Conservation (phyloP, 306 rosid species). For the Arachis stenosperma region DNA sequence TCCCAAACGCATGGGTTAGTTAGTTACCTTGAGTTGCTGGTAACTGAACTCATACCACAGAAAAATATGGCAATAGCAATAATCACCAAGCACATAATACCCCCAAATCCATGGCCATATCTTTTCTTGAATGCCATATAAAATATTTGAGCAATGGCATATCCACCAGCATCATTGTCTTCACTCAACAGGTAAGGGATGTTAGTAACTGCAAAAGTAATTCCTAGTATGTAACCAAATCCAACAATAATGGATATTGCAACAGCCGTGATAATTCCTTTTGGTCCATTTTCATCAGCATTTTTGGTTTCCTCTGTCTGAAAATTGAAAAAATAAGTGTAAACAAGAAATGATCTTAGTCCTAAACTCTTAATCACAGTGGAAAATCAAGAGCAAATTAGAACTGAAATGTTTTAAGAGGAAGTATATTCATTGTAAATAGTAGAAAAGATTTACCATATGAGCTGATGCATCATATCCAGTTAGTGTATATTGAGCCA, state of each 20-base stretch:
- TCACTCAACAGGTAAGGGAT: conserved; percentile 73
- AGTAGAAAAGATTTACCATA: conserved; percentile 60
- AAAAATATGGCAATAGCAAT: conserved; percentile 90
- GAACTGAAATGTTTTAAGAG: background rate
- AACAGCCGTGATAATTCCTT: conserved; percentile 91
- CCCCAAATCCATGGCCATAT: conserved; percentile 91
- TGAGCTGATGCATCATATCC: conserved; percentile 98
- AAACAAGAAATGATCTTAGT: background rate
- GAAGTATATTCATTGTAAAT: background rate
- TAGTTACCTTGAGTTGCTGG: conserved; percentile 91
- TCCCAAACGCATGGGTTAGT: conserved; percentile 4
- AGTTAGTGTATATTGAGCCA: conserved; percentile 90
- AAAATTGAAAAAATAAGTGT: conserved; percentile 50
- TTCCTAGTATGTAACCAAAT: conserved; percentile 86
- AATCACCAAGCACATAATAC: conserved; percentile 85
- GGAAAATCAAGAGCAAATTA: conserved; percentile 3
- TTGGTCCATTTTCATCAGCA: conserved; percentile 94
- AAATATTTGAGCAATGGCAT: conserved; percentile 94
- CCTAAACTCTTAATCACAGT: background rate
- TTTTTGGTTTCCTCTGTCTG: conserved; percentile 95
- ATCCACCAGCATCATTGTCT: conserved; percentile 89
- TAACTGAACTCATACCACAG: conserved; percentile 98
- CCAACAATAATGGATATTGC: conserved; percentile 91
- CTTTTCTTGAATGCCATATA: conserved; percentile 84
- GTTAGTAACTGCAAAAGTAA: conserved; percentile 81